These are phyloP conservation scores for Otatea glauca DNA, from an alignment of 176 grass and related monocot species.

Conservation along the genomic window DNA sequence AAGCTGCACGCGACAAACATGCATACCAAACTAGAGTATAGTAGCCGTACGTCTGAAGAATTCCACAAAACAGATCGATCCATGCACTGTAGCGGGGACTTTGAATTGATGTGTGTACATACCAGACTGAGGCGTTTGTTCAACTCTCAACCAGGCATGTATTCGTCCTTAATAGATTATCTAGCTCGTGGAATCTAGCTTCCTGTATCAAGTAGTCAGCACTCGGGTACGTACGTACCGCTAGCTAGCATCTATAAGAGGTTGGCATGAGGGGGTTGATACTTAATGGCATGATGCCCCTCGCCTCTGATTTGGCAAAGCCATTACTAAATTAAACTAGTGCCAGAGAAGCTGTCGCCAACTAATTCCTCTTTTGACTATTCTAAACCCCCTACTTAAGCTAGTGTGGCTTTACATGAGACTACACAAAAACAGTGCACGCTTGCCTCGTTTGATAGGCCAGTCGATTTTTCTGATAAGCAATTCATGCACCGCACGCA, in stretches of 20 bases:
- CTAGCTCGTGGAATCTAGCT: neutral
- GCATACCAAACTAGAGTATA: neutral
- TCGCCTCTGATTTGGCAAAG: neutral
- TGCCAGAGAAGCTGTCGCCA: neutral
- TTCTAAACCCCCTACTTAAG: neutral
- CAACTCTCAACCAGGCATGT: neutral
- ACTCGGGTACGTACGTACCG: neutral
- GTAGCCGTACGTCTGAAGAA: neutral
- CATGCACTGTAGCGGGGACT: too few relatives aligned
- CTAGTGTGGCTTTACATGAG: neutral
- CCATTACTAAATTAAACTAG: neutral
- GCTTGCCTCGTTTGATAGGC: neutral
- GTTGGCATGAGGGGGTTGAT: neutral
- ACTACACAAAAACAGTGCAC: neutral
- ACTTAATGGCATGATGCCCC: neutral
- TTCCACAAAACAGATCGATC: too few relatives aligned
- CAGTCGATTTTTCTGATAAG: neutral
- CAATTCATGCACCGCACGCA: neutral
- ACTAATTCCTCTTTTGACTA: neutral
- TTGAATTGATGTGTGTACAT: too few relatives aligned
- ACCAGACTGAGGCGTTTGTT: neutral
- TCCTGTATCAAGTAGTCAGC: neutral
- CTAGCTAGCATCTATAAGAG: neutral
- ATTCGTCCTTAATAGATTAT: neutral
- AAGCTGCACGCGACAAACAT: neutral